Conservation (phyloP, 2,329 filamentous ascomycete genomes). For the Teratosphaeria nubilosa region DNA sequence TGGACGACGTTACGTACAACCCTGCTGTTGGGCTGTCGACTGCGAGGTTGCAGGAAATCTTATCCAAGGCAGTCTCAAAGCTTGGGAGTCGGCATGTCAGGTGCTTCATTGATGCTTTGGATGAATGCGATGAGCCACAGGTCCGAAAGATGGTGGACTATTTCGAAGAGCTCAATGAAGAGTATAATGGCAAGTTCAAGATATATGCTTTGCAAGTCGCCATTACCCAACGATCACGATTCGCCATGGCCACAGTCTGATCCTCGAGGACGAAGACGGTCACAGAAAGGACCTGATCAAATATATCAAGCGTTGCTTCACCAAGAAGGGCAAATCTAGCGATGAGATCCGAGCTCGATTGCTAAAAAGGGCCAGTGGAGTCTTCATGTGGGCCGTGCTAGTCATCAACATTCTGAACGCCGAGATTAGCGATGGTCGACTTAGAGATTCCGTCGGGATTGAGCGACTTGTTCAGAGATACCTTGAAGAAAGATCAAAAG, state of each 20-base stretch:
- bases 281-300: constrained; percentile 24
- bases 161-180: constrained; percentile 23
- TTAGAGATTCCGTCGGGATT: constrained; percentile 34
- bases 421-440: constrained; percentile 25
- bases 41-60: constrained; percentile 16
- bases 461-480: constrained; percentile 40
- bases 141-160: constrained; percentile 29
- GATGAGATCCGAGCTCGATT: constrained; percentile 24
- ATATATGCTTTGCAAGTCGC: constrained; percentile 33
- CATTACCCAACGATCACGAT: constrained; percentile 36
- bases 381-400: constrained; percentile 40
- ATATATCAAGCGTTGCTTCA: constrained; percentile 26
- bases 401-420: constrained; percentile 38
- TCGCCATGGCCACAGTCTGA: constrained; percentile 18
- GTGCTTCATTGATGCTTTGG: constrained; percentile 37
- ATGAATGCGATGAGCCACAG: constrained; percentile 34
- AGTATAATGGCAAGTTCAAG: constrained; percentile 10
- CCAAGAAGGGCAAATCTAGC: constrained; percentile 11
- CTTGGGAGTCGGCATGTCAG: constrained; percentile 20
- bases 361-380: constrained; percentile 28
- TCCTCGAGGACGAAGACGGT: constrained; percentile 27
- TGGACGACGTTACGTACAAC: background rate
- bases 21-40: background rate
- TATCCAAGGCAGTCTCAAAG: constrained; percentile 16
- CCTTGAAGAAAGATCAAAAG: constrained; percentile 37